Evolutionary conservation across 768 basidiomycete genomes (phyloP).

Genomic region (Baorangia bicolor): DNA sequence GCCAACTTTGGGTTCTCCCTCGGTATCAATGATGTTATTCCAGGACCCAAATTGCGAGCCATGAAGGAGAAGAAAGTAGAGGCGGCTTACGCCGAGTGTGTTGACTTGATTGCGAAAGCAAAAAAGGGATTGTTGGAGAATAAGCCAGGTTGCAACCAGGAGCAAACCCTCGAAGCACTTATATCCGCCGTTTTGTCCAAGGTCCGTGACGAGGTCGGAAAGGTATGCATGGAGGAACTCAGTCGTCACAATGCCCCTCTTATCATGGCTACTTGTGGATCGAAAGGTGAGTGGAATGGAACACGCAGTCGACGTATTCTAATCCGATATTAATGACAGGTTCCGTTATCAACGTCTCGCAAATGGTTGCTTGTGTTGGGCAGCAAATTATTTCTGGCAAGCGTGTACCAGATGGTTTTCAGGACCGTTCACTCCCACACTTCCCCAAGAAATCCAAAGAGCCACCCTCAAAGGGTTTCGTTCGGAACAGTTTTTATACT

Average conservation of each 20-base stretch:
- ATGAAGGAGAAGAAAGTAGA: constrained; percentile 88
- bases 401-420: constrained; percentile 98
- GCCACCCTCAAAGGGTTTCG: constrained; percentile 97
- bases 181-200: constrained; percentile 92
- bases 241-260: constrained; percentile 95
- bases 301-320: not conserved
- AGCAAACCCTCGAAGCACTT: constrained; percentile 94
- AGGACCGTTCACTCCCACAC: constrained; percentile 98
- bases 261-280: constrained; percentile 99
- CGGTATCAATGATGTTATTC: constrained; percentile 98
- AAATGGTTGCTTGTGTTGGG: constrained; percentile 99
- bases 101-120: constrained; percentile 82
- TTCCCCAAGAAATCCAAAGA: constrained; percentile 96
- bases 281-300: constrained; percentile 67
- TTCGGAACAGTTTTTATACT: constrained; percentile 94
- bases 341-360: constrained; percentile 98
- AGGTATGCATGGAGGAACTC: constrained; percentile 98
- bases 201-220: constrained; percentile 94
- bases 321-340: constrained; percentile 45
- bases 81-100: constrained; percentile 84
- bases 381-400: constrained; percentile 98
- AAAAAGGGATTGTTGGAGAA: constrained; percentile 92
- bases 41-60: constrained; percentile 75
- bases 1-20: constrained; percentile 97
- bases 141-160: constrained; percentile 96